Base-by-base conservation (phyloP, 2,329 filamentous ascomycete species). In the Penicillium sp. region DNA sequence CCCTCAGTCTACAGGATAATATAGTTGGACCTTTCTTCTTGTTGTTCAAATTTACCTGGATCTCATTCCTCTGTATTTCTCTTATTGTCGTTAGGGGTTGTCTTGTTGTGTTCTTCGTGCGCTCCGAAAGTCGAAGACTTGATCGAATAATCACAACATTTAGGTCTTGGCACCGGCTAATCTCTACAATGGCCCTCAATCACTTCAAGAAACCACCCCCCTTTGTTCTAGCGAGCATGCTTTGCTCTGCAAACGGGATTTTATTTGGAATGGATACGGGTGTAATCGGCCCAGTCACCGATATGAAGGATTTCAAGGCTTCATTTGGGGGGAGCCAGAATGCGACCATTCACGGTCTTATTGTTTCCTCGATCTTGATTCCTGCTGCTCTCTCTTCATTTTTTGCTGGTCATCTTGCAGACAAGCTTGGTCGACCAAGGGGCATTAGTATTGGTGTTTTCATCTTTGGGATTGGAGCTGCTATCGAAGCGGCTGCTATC, bases 341-440 rank as follows among this genome's bases (percentile, higher is more conserved):
- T 0, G 71, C 82, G 1, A 77, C 76, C 0, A 65, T 84, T 4
- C 79, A 81, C 47, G 84, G 84, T 0, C 72, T 85, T 15, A 78
- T 81, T 1, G 82, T 87, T 3, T 85, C 83, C 0, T 76, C 77
- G 2, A 81, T 86, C 49, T 69, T 86, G 45, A 74, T 86, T 28
- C 79, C 83, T 0, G 83, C 81, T 5, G 78, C 78, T 0, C 63
- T 84, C 10, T 79, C 82, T 1, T 83, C 83, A 0, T 71, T 85
- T 33, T 80, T 85, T 51, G 81, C 81, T 0, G 78, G 84, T 0
- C 74, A 80, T 54, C 72, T 85, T 2, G 79, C 74, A 6, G 79
- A 79, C 59, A 72, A 65, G 57, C 74, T 80, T 5, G 83, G 83
- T 0, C 74, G 82, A 10, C 70, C 79, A 0, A 70, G 69, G 15